Evolutionary conservation across 805 yeast species (phyloP), one percentile per base, ranked within the genome.

Genomic region (Ogataea pignaliae): DNA sequence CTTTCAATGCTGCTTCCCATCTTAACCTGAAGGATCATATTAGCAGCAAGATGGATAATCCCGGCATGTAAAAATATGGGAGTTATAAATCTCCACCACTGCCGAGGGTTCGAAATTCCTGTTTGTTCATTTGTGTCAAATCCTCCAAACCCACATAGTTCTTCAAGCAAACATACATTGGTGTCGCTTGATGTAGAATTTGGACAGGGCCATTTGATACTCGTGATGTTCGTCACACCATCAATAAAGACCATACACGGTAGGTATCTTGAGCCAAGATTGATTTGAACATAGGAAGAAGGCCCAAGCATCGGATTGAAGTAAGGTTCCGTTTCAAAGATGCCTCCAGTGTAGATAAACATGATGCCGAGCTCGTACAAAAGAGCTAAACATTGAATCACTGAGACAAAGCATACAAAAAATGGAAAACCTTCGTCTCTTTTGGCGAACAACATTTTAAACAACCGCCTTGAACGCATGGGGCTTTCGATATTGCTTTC

Each of bases 271-370:
- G 88, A 82, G 2, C 90, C 90, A 75, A 81, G 74, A 52, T 79
- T 76, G 44, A 84, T 81, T 55, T 79, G 71, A 1, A 83, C 66
- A 53, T 81, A 81, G 0, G 82, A 65, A 2, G 88, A 81, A 11
- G 90, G 90, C 1, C 90, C 90, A 26, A 84, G 59, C 89, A 84
- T 83, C 6, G 89, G 90, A 57, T 84, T 84, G 67, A 84, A 81
- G 47, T 78, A 75, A 5, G 90, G 90, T 52, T 80, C 61, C 0
- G 86, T 79, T 56, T 80, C 87, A 47, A 84, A 73, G 3, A 83
- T 78, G 13, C 76, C 70, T 2, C 87, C 86, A 0, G 89, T 83
- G 36, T 77, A 65, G 6, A 59, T 53, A 6, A 79, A 73, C 85
- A 79, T 79, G 44, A 65, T 67, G 10, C 69, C 73, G 31, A 84